Base-by-base conservation (phyloP, 352 stramenopile species). In the Pythium phragmiticola region DNA sequence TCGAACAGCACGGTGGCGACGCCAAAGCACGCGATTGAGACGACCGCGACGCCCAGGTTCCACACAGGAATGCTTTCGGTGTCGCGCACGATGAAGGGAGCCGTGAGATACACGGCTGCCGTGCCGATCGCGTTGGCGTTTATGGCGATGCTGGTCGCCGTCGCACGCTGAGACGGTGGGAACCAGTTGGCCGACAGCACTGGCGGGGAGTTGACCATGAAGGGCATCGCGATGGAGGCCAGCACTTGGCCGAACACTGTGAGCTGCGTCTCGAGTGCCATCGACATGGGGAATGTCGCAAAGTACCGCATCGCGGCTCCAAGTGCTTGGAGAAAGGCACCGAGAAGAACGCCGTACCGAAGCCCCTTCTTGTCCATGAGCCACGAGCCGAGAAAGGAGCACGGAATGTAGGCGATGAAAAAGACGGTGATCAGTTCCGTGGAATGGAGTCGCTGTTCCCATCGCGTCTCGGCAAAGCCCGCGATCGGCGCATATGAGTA, bases 151-250 rank as follows among this genome's bases (percentile, higher is more conserved):
- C 81, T 89, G 26, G 83, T 92, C 2, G 83, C 74, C 7, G 80
- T 88, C 21, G 83, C 79, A 39, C 83, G 79, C 37, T 88, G 72
- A 1, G 75, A 87, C 23, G 80, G 70, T 8, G 81, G 80, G 56
- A 90, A 92, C 83, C 83, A 92, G 43, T 90, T 87, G 4, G 79
- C 81, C 0, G 80, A 90, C 2, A 92, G 65, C 21, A 92, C 79
- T 0, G 83, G 77, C 4, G 83, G 81, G 9, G 83, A 92, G 54
- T 92, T 92, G n/a, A 92, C 80, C 83, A 92, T 92, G 66, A 92
- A 92, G n/a, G 83, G 83, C 81, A 90, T 90, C 0, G 83, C 83
- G 11, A 86, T 59, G 0, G 83, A 87, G 41, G 83, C 80, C 30
- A 92, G 23, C 48, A 84, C 73, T 45, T 92, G 83, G 13, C 83